Evolutionary conservation across 2,329 filamentous ascomycete species (phyloP).

Genomic region (Aspergillus brunneoviolaceus): DNA sequence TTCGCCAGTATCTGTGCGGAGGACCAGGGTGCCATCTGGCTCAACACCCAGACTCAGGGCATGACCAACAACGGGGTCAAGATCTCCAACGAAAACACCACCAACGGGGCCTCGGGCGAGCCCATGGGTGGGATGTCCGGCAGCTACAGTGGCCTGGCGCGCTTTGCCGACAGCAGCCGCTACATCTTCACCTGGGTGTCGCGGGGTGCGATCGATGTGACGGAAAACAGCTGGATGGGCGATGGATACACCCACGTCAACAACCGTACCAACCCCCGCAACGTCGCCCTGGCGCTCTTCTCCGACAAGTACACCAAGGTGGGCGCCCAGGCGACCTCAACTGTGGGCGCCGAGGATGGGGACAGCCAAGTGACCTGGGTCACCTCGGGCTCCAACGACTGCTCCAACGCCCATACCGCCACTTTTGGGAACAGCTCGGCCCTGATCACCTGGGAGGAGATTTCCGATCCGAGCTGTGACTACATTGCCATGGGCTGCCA

Average conservation of each 20-base stretch:
- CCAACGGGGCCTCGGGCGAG: constrained; percentile 59
- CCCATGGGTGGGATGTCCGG: constrained; percentile 64
- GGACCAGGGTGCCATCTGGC: constrained; percentile 64
- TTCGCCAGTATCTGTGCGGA: constrained; percentile 62
- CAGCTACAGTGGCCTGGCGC: constrained; percentile 58
- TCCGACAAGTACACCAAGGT: constrained; percentile 59
- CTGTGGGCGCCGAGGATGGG: constrained; percentile 54
- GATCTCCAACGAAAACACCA: constrained; percentile 62
- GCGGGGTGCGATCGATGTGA: constrained; percentile 57
- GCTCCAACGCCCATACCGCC: constrained; percentile 60
- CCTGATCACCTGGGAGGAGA: constrained; percentile 62
- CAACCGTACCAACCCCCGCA: constrained; percentile 59
- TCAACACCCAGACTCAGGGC: constrained; percentile 60
- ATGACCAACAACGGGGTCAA: constrained; percentile 56
- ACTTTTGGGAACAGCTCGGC: constrained; percentile 54
- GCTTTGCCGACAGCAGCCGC: constrained; percentile 51
- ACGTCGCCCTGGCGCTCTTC: constrained; percentile 59
- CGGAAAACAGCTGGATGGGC: constrained; percentile 59
- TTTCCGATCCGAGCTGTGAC: constrained; percentile 55
- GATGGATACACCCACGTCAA: constrained; percentile 52
- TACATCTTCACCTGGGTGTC: constrained; percentile 66
- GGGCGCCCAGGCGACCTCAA: constrained; percentile 54
- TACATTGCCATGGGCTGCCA: constrained; percentile 60
- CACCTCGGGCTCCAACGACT: constrained; percentile 53
- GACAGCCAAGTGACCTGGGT: constrained; percentile 63